These are phyloP conservation scores for Hanseniaspora vineae DNA, from an alignment of 805 yeast genomes.

Conservation along the genomic window DNA sequence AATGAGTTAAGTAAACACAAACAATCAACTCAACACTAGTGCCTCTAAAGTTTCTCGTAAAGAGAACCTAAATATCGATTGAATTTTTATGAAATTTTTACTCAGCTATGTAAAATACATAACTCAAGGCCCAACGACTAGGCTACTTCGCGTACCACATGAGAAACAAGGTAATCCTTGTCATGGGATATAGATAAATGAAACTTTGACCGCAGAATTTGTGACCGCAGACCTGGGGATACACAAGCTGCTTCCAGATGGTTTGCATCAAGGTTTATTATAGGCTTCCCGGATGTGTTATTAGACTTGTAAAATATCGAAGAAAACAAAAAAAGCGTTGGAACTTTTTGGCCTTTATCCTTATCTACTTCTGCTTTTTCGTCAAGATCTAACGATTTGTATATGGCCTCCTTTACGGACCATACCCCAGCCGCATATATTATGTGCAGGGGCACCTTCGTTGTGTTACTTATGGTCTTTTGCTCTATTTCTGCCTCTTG, in stretches of 20 bases:
- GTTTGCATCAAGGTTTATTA: slow-evolving; percentile 7
- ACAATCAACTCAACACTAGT: too few species aligned
- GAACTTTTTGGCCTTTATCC: slow-evolving; percentile 7
- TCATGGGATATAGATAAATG: slow-evolving; percentile 5
- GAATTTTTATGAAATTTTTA: too few species aligned
- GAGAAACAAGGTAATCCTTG: slow-evolving; percentile 2
- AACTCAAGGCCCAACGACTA: too few species aligned
- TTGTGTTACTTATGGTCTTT: not conserved
- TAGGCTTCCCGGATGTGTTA: slow-evolving; percentile 10
- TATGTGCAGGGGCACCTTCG: not conserved
- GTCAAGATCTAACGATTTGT: slow-evolving; percentile 11
- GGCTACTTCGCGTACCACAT: slow-evolving; percentile 1
- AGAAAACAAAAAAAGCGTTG: slow-evolving; percentile 20
- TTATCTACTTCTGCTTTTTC: too few species aligned
- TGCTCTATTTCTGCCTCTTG: not conserved
- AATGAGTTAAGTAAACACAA: too few species aligned
- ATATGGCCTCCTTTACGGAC: slow-evolving; percentile 20
- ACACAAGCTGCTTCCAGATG: not conserved
- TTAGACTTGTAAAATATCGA: slow-evolving; percentile 11
- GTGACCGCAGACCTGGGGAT: not conserved
- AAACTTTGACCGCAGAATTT: not conserved
- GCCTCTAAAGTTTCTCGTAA: too few species aligned
- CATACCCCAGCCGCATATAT: slow-evolving; percentile 20
- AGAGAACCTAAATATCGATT: too few species aligned
- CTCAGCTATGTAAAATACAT: too few species aligned